Percentiles rank a stretch among this genome's conserved stretches.
These are phyloP conservation scores for Zygoascus biomembranicola DNA, from an alignment of 805 yeast genomes.

Conservation along the genomic window DNA sequence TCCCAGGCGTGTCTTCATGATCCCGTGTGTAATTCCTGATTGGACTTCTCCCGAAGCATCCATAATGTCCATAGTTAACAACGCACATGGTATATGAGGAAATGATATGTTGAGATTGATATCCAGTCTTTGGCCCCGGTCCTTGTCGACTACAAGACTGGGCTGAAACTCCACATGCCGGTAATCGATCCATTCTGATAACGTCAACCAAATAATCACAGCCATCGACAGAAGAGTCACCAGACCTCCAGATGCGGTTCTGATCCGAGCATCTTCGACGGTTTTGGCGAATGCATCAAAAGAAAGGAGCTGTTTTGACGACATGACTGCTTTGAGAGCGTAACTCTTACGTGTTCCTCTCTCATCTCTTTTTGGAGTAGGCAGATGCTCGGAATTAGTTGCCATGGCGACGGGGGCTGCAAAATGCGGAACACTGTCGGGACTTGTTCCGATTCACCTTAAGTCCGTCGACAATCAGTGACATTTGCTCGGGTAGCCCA, in stretches of 20 bases:
- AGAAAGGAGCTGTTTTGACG: constrained; percentile 36
- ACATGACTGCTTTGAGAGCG: constrained; percentile 2
- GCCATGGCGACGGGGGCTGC: neutral
- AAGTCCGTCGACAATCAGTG: neutral
- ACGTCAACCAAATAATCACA: constrained; percentile 51
- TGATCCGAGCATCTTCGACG: constrained; percentile 84
- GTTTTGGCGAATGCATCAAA: constrained; percentile 92
- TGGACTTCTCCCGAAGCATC: constrained; percentile 84
- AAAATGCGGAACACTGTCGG: neutral
- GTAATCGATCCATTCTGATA: constrained; percentile 73
- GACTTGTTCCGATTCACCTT: neutral
- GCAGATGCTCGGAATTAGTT: too few species aligned
- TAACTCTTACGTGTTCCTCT: too few species aligned
- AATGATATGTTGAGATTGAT: constrained; percentile 77
- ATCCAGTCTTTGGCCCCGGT: constrained; percentile 61
- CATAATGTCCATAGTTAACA: constrained; percentile 72
- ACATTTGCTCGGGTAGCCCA: too few species aligned
- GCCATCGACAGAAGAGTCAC: constrained; percentile 66
- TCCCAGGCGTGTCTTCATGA: constrained; percentile 59
- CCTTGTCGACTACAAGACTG: constrained; percentile 71
- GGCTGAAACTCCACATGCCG: constrained; percentile 62
- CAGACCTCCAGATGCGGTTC: constrained; percentile 84
- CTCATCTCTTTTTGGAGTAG: too few species aligned
- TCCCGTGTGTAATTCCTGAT: constrained; percentile 64
- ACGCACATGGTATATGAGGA: constrained; percentile 78